Percentiles rank a stretch among this genome's conserved stretches.
Evolutionary conservation across 441 rosid genomes (phyloP).

Genomic region (Eruca vesicaria): DNA sequence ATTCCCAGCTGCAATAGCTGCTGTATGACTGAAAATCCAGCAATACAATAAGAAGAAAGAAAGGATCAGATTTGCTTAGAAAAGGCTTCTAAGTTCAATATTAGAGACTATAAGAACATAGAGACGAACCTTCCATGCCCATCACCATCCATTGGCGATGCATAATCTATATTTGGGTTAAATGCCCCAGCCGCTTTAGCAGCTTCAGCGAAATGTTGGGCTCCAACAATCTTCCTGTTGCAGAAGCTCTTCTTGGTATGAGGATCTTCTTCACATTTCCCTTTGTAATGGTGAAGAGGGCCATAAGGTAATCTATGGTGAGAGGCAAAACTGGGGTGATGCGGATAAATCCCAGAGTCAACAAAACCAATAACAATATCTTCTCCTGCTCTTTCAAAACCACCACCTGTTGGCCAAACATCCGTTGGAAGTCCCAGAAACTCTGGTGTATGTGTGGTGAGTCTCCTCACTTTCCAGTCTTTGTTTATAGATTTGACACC

Average conservation of each 20-base stretch:
- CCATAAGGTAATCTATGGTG: conserved; percentile 64
- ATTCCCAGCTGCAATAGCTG: conserved; percentile 96
- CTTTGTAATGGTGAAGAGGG: conserved; percentile 76
- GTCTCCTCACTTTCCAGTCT: conserved; percentile 92
- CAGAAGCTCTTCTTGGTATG: conserved; percentile 70
- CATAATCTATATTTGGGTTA: conserved; percentile 81
- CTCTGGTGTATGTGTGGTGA: conserved; percentile 87
- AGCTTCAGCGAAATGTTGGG: conserved; percentile 91
- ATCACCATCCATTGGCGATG: conserved; percentile 97
- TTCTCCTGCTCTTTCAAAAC: conserved; percentile 89
- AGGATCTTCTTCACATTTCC: conserved; percentile 86
- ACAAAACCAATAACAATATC: conserved; percentile 89
- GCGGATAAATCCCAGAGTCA: conserved; percentile 91
- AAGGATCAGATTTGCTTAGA: conserved; percentile 6
- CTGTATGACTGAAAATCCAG: conserved; percentile 66
- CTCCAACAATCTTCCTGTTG: conserved; percentile 90
- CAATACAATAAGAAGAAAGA: background rate
- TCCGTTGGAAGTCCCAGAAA: conserved; percentile 96
- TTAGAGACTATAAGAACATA: background rate
- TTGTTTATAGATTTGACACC: conserved; percentile 82
- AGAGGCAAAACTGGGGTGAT: conserved; percentile 84
- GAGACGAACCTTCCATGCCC: conserved; percentile 89
- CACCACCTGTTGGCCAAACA: conserved; percentile 98
- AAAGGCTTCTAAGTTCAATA: background rate
- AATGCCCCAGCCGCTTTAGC: conserved; percentile 92